These are phyloP conservation scores for Zygosaccharomyces bailii DNA, from an alignment of 805 yeast species.

Conservation along the genomic window DNA sequence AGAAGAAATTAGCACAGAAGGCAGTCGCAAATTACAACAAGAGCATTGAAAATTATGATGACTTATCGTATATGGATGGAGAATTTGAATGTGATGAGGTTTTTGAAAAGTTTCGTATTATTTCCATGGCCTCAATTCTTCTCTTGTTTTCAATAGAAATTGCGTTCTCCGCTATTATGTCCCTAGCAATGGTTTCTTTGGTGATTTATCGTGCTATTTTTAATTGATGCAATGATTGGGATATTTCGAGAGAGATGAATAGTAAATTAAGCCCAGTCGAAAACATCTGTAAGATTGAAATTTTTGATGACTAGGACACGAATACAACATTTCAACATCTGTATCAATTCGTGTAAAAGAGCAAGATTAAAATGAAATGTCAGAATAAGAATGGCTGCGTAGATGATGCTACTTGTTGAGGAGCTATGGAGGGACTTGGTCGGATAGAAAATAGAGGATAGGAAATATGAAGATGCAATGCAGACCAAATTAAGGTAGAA, in stretches of 20 bases:
- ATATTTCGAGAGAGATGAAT: too few species aligned
- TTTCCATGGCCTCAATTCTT: too few species aligned
- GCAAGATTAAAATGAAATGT: neutral
- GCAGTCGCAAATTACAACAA: neutral
- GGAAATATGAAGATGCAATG: neutral
- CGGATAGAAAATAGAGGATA: neutral
- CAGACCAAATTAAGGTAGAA: neutral
- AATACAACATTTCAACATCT: neutral
- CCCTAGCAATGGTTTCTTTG: too few species aligned
- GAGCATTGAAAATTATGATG: neutral
- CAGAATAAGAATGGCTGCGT: neutral
- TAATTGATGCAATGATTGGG: too few species aligned
- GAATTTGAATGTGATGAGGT: neutral
- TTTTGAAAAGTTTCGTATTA: too few species aligned
- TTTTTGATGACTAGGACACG: neutral
- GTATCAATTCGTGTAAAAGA: neutral
- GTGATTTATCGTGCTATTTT: too few species aligned
- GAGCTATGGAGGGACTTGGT: neutral
- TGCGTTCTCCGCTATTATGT: too few species aligned
- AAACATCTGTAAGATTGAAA: neutral
- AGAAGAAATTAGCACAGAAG: neutral
- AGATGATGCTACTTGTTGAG: neutral
- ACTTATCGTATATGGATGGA: neutral
- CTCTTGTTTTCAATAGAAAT: too few species aligned
- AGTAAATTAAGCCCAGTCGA: too few species aligned